phyloP scores from a whole-genome alignment of 1,139 yeast species.

The Blastobotrys malaysiensis region DNA sequence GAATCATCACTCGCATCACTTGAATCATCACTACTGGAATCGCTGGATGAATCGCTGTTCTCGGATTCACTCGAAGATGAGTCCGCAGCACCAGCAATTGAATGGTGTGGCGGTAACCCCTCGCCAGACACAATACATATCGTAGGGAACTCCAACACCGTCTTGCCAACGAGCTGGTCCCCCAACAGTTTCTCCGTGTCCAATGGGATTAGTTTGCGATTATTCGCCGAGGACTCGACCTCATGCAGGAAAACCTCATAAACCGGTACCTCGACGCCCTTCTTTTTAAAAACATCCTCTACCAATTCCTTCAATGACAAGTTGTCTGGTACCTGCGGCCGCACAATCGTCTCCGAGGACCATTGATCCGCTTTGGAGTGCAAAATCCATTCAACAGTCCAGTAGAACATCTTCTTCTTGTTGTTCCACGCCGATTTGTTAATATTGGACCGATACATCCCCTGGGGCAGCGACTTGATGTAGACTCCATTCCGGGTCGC shows the following conservation, averaged over 20 bases:
- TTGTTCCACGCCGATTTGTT: constrained; percentile 77
- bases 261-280: neutral
- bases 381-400: constrained; percentile 77
- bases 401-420: constrained; percentile 52
- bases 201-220: constrained; percentile 18
- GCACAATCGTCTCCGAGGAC: neutral
- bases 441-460: constrained; percentile 63
- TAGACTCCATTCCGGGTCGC: constrained; percentile 39
- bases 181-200: constrained; percentile 31
- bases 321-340: constrained; percentile 5
- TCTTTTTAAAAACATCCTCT: constrained; percentile 2
- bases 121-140: constrained; percentile 27
- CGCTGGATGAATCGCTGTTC: constrained; percentile 9
- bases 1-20: constrained; percentile 5
- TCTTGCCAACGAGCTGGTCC: constrained; percentile 47
- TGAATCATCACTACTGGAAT: constrained; percentile 4
- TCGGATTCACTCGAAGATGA: constrained; percentile 6
- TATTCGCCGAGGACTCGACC: constrained; percentile 20
- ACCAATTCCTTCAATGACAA: constrained; percentile 7
- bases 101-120: neutral
- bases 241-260: constrained; percentile 17
- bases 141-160: constrained; percentile 76
- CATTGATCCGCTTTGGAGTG: constrained; percentile 24
- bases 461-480: constrained; percentile 54
- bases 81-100: constrained; percentile 26